phyloP scores from a whole-genome alignment of 2,329 filamentous ascomycete genomes.

The Furcasterigmium sp. region DNA sequence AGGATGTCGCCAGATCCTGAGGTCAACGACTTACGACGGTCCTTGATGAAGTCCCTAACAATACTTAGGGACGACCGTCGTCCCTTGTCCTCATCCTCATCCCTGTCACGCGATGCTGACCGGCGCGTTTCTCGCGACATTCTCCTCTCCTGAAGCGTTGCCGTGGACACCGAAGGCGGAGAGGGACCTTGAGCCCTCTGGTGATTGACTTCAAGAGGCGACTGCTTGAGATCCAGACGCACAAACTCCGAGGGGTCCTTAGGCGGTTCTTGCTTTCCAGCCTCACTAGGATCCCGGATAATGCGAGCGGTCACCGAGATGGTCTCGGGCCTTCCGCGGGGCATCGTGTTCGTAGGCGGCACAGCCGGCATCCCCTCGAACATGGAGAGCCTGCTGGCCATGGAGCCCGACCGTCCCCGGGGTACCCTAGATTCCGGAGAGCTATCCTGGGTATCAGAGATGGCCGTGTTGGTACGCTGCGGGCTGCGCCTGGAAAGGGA shows the following conservation, averaged over 20 bases:
- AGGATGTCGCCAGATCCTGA: slow-evolving; percentile 39
- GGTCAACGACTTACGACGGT: slow-evolving; percentile 47
- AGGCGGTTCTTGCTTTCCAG: slow-evolving; percentile 32
- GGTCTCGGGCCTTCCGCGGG: slow-evolving; percentile 60
- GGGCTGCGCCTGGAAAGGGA: slow-evolving; percentile 27
- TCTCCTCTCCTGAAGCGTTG: slow-evolving; percentile 43
- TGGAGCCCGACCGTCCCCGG: slow-evolving; percentile 46
- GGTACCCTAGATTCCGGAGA: slow-evolving; percentile 36
- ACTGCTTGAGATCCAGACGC: slow-evolving; percentile 51
- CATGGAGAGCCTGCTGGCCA: slow-evolving; percentile 50
- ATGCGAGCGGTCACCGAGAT: slow-evolving; percentile 88
- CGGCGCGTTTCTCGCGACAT: slow-evolving; percentile 34
- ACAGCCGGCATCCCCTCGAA: slow-evolving; percentile 36
- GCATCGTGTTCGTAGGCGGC: slow-evolving; percentile 22
- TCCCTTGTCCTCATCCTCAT: slow-evolving; percentile 29
- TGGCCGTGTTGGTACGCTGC: slow-evolving; percentile 24
- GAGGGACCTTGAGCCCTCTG: slow-evolving; percentile 31
- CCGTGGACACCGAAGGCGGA: slow-evolving; percentile 25
- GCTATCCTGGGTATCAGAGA: slow-evolving; percentile 36
- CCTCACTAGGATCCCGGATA: slow-evolving; percentile 56
- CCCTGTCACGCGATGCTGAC: slow-evolving; percentile 28
- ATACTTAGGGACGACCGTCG: slow-evolving; percentile 55
- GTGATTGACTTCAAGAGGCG: slow-evolving; percentile 53
- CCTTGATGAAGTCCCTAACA: slow-evolving; percentile 57
- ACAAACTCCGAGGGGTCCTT: slow-evolving; percentile 38